Evolutionary conservation across 2,329 filamentous ascomycete genomes (phyloP).

Genomic region (Fusarium lateritium): DNA sequence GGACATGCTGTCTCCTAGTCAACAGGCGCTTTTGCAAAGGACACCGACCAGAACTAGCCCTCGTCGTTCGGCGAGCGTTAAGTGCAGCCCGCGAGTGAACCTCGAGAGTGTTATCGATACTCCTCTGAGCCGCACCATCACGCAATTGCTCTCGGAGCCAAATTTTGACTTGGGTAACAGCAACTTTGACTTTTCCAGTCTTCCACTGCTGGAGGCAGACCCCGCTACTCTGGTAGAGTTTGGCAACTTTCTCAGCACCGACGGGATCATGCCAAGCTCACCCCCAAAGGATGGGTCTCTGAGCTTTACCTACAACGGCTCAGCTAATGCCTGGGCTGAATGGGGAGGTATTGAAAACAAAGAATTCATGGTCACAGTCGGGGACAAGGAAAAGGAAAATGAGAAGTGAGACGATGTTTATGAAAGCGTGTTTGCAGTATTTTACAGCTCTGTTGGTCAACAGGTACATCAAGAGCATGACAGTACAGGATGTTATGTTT

Average conservation of each 20-base stretch:
- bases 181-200: conserved; percentile 60
- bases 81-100: conserved; percentile 61
- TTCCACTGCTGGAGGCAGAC: conserved; percentile 58
- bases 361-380: not conserved
- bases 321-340: conserved; percentile 50
- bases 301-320: conserved; percentile 52
- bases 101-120: conserved; percentile 63
- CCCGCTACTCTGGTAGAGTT: conserved; percentile 61
- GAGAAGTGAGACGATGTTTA: conserved; percentile 38
- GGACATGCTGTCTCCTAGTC: conserved; percentile 61
- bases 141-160: conserved; percentile 73
- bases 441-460: conserved; percentile 38
- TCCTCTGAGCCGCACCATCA: conserved; percentile 74
- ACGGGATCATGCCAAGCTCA: conserved; percentile 64
- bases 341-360: conserved; percentile 48
- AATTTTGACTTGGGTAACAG: conserved; percentile 61
- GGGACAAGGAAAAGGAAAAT: conserved; percentile 29
- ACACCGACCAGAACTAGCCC: conserved; percentile 65
- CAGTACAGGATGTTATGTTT: conserved; percentile 28
- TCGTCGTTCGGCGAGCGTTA: conserved; percentile 52
- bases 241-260: conserved; percentile 63
- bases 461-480: conserved; percentile 35
- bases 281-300: conserved; percentile 56
- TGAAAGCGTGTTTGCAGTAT: conserved; percentile 23
- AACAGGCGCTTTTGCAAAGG: conserved; percentile 59